These are phyloP conservation scores for Phytophthora cryptogea DNA, from an alignment of 352 stramenopile genomes.

Conservation along the genomic window DNA sequence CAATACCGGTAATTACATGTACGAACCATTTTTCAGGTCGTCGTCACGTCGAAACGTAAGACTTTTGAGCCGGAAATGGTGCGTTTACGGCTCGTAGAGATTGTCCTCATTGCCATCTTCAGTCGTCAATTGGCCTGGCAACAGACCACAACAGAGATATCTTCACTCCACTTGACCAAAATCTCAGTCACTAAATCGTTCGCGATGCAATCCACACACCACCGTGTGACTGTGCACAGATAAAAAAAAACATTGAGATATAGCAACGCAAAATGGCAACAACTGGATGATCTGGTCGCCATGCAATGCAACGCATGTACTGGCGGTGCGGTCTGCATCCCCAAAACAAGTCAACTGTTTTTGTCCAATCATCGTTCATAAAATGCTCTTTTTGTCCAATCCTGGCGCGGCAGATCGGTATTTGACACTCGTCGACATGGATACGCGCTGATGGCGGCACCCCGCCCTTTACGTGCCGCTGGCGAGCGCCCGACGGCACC, in stretches of 20 bases:
- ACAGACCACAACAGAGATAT: too few relatives aligned
- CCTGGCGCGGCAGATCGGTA: conserved; percentile 12
- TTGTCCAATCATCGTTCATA: conserved; percentile 14
- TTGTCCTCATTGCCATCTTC: too few relatives aligned
- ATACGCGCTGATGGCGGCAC: conserved; percentile 28
- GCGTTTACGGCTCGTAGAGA: too few relatives aligned
- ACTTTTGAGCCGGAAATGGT: too few relatives aligned
- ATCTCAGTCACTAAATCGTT: too few relatives aligned
- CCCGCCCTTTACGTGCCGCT: conserved; percentile 23
- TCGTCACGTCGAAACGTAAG: not conserved
- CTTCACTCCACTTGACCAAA: too few relatives aligned
- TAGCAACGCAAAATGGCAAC: too few relatives aligned
- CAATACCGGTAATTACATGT: not conserved
- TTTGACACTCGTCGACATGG: conserved; percentile 33
- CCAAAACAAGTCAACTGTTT: conserved; percentile 5
- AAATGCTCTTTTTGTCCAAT: conserved; percentile 10
- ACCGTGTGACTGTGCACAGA: too few relatives aligned
- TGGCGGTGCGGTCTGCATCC: conserved; percentile 13
- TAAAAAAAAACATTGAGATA: too few relatives aligned
- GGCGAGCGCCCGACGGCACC: conserved; percentile 1
- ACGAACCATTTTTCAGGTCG: not conserved
- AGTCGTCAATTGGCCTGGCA: too few relatives aligned
- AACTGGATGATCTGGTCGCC: conserved; percentile 1
- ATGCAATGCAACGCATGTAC: conserved; percentile 19
- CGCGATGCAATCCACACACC: too few relatives aligned